A percentile compares a stretch with the other conserved stretches of the same genome.
phyloP scores from a whole-genome alignment of 768 basidiomycete genomes.

The Panaeolus cyanescens region DNA sequence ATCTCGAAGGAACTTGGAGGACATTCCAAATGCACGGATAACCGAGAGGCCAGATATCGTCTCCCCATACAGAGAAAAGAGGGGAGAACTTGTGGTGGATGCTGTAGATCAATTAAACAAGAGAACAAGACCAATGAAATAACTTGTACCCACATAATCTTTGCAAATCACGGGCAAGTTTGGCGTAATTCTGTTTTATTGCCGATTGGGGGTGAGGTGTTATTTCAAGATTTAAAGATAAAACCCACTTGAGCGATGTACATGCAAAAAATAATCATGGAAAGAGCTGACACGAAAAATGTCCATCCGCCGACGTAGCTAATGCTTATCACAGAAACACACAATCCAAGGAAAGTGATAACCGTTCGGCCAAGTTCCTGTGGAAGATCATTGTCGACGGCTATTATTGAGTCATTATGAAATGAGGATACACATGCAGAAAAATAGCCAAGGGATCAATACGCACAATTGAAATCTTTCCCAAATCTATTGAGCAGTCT shows the following conservation, averaged over 20 bases:
- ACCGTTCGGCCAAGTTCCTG: not conserved
- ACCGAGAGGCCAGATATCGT: constrained; percentile 45
- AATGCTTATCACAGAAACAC: not conserved
- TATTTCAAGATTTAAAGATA: no score
- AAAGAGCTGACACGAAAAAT: not conserved
- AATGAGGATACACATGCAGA: constrained; percentile 10
- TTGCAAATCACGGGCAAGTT: constrained; percentile 79
- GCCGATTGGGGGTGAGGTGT: not conserved
- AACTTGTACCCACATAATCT: constrained; percentile 50
- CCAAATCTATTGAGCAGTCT: constrained; percentile 68
- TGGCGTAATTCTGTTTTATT: constrained; percentile 53
- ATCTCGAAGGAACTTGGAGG: constrained; percentile 82
- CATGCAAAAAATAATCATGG: not conserved
- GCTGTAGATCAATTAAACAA: constrained; percentile 16
- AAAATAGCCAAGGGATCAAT: no score
- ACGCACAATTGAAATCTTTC: constrained; percentile 81
- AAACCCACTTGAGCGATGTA: not conserved
- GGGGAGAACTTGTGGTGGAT: constrained; percentile 38
- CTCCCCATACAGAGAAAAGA: constrained; percentile 48
- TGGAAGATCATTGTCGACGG: not conserved
- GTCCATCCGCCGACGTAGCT: not conserved
- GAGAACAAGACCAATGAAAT: no score
- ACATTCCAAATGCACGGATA: constrained; percentile 85
- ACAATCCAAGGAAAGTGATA: not conserved
- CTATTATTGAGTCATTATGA: not conserved